Percentiles rank a stretch among this genome's conserved stretches.
These are phyloP conservation scores for Takashimella tepidaria DNA, from an alignment of 1,284 basidiomycete genomes.

Conservation along the genomic window DNA sequence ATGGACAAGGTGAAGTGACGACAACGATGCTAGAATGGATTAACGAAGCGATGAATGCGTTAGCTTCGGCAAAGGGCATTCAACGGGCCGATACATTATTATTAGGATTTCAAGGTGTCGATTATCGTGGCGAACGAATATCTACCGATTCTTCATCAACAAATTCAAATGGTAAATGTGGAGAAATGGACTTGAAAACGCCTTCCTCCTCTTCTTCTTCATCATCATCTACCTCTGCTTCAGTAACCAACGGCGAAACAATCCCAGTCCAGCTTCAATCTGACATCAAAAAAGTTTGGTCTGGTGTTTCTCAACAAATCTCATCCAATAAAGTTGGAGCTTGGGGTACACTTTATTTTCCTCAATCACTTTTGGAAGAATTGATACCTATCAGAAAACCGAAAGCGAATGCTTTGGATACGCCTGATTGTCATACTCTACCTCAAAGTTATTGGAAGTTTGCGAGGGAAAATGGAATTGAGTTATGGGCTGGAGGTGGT, in stretches of 20 bases:
- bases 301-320: too few relatives aligned
- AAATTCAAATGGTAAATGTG: too few relatives aligned
- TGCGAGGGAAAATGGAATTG: constrained; percentile 33
- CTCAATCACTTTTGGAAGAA: constrained; percentile 19
- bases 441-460: constrained; percentile 37
- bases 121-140: constrained; percentile 23
- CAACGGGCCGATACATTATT: constrained; percentile 32
- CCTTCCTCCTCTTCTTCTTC: too few relatives aligned
- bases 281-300: too few relatives aligned
- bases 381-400: constrained; percentile 14
- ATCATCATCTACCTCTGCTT: too few relatives aligned
- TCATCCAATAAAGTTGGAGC: constrained; percentile 9
- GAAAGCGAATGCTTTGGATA: constrained; percentile 41
- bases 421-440: constrained; percentile 45
- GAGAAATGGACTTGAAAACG: too few relatives aligned
- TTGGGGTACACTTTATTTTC: constrained; percentile 38
- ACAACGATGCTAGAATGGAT: constrained; percentile 14
- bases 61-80: constrained; percentile 29
- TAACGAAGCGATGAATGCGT: constrained; percentile 19
- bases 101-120: constrained; percentile 40
- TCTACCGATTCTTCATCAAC: too few relatives aligned
- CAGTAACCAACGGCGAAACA: too few relatives aligned
- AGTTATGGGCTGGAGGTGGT: constrained; percentile 46
- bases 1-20: not conserved
- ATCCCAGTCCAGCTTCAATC: too few relatives aligned